Evolutionary conservation across 768 basidiomycete genomes (phyloP).

Genomic region (Rhodosporidiobolus sp.): DNA sequence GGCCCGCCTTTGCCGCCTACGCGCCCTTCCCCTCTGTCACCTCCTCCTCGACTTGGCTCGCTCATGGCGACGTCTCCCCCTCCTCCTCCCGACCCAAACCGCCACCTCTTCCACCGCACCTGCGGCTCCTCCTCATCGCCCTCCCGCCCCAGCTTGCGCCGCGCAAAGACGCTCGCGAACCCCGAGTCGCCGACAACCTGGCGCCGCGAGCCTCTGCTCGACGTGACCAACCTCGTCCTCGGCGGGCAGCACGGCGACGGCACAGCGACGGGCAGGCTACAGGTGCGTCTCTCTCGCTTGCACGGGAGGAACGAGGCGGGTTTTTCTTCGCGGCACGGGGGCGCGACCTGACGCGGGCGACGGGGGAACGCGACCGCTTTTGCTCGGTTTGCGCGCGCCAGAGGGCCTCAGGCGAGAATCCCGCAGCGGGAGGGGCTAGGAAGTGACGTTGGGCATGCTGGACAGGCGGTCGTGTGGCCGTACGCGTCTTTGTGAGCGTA

Average conservation of each 20-base stretch:
- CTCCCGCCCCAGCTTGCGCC: neutral
- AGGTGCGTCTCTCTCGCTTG: neutral
- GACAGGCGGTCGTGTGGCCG: too few species aligned
- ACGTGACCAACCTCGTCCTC: slow-evolving; percentile 31
- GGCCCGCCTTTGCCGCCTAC: neutral
- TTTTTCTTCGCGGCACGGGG: neutral
- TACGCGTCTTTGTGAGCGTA: too few species aligned
- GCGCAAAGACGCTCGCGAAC: slow-evolving; percentile 28
- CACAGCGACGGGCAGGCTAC: neutral
- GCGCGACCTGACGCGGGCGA: neutral
- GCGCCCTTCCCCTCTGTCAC: neutral
- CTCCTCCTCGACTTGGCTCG: neutral
- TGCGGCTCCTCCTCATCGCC: neutral
- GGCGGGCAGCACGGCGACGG: neutral
- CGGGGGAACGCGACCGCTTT: neutral
- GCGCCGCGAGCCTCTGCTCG: slow-evolving; percentile 24
- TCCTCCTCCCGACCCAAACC: slow-evolving; percentile 16
- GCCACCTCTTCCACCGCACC: slow-evolving; percentile 1
- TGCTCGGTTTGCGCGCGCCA: neutral
- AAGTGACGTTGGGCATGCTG: neutral
- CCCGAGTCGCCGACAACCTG: slow-evolving; percentile 22
- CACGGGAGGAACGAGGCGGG: too few species aligned
- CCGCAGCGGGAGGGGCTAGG: too few species aligned
- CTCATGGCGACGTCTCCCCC: slow-evolving; percentile 11
- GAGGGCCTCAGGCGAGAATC: neutral